Conservation (phyloP, 345 rosid genomes). For the Aquilaria malaccensis region DNA sequence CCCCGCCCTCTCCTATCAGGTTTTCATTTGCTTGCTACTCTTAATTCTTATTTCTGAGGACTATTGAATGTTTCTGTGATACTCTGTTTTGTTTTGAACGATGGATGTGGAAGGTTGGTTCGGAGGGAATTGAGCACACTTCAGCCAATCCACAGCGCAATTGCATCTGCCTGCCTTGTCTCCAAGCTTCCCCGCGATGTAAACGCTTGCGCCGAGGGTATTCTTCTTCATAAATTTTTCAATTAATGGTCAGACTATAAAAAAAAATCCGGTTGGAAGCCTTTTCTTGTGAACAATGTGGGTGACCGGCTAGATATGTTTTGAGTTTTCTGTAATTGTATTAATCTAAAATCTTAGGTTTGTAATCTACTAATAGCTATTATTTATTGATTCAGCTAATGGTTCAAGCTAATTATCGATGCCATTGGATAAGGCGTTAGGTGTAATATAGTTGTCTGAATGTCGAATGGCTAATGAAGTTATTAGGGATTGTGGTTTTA, state of each 20-base stretch:
- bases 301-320: background rate
- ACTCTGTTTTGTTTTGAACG: background rate
- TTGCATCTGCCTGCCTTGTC: conserved; percentile 70
- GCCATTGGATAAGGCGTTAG: too few species aligned
- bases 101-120: conserved; percentile 33
- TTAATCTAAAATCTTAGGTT: background rate
- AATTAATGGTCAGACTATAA: background rate
- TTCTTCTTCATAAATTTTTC: background rate
- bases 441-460: too few species aligned
- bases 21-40: background rate
- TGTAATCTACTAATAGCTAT: background rate
- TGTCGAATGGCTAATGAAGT: too few species aligned
- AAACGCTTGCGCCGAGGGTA: conserved; percentile 41
- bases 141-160: conserved; percentile 48
- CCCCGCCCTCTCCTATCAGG: conserved; percentile 26
- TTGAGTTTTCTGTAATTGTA: background rate
- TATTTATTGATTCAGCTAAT: too few species aligned
- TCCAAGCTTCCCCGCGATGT: conserved; percentile 56
- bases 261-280: background rate
- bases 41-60: background rate
- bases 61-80: background rate
- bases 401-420: too few species aligned
- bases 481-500: too few species aligned
- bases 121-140: conserved; percentile 62
- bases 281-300: background rate